Percentiles rank a stretch among this genome's conserved stretches.
These are phyloP conservation scores for Pseudomonodictys pantanalensis DNA, from an alignment of 495 filamentous ascomycete genomes.

Conservation along the genomic window DNA sequence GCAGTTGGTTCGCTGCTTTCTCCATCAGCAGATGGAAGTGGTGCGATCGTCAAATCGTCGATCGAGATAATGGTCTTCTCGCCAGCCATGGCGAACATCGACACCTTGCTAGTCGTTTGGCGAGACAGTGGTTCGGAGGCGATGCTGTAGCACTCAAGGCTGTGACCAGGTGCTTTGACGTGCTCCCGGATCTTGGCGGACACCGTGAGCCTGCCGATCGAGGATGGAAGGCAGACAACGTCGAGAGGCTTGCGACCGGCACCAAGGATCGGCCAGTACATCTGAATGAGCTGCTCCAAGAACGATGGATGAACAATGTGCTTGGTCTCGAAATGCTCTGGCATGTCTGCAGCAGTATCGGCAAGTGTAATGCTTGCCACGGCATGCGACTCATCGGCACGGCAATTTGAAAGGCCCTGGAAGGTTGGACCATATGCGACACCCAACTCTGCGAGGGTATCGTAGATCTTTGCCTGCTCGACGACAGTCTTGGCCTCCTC, in stretches of 20 bases:
- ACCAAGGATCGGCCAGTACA: constrained; percentile 21
- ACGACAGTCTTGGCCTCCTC: neutral
- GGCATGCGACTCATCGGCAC: neutral
- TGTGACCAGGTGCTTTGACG: neutral
- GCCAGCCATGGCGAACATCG: constrained; percentile 10
- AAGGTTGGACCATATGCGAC: constrained; percentile 13
- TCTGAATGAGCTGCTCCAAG: constrained; percentile 19
- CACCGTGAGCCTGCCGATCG: constrained; percentile 14
- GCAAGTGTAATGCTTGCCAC: constrained; percentile 6
- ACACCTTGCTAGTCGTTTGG: constrained; percentile 5
- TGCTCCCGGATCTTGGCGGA: constrained; percentile 4
- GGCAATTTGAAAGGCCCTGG: constrained; percentile 13
- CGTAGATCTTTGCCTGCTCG: neutral
- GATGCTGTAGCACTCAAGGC: neutral
- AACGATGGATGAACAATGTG: constrained; percentile 22
- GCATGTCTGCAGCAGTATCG: constrained; percentile 15
- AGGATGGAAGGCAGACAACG: constrained; percentile 10
- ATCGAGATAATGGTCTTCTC: constrained; percentile 10
- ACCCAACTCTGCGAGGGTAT: neutral
- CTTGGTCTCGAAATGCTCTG: constrained; percentile 15
- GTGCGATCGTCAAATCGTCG: constrained; percentile 14
- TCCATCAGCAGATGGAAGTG: constrained; percentile 8
- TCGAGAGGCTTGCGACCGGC: neutral
- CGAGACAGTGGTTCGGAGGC: constrained; percentile 1
- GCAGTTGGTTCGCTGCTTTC: neutral